phyloP scores from a whole-genome alignment of 352 stramenopile species.

The Phytopythium cucurbitacearum region DNA sequence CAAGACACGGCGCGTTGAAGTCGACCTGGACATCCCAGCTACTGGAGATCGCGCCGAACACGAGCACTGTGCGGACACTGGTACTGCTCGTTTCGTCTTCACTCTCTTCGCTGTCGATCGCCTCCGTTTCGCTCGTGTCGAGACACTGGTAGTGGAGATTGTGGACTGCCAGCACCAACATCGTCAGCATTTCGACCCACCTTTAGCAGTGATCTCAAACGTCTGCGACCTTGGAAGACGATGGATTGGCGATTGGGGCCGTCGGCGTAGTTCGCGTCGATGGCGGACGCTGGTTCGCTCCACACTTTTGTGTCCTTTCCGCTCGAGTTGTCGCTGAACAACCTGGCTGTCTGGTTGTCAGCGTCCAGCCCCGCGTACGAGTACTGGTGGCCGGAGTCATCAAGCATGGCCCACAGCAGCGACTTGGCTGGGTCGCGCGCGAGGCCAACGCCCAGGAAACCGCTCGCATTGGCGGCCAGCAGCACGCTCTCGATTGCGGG shows the following conservation, averaged over 20 bases:
- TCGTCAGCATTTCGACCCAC: too few relatives aligned
- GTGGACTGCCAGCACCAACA: slow-evolving; percentile 28
- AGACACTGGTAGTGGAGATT: slow-evolving; percentile 25
- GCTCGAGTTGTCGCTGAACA: too few relatives aligned
- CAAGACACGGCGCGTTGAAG: slow-evolving; percentile 53
- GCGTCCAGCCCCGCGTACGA: slow-evolving; percentile 19
- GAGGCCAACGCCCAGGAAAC: slow-evolving; percentile 57
- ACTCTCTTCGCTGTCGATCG: slow-evolving; percentile 11
- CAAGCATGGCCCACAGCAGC: slow-evolving; percentile 34
- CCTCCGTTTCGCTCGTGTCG: background rate
- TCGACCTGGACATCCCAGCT: slow-evolving; percentile 61
- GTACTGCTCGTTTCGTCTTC: background rate
- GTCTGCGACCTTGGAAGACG: too few relatives aligned
- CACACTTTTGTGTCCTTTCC: too few relatives aligned
- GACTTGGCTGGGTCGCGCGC: slow-evolving; percentile 25
- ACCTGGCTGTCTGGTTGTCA: slow-evolving; percentile 5
- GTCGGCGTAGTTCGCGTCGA: too few relatives aligned
- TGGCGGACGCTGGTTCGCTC: too few relatives aligned
- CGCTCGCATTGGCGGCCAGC: slow-evolving; percentile 31
- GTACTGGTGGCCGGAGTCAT: slow-evolving; percentile 12
- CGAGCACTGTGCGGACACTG: slow-evolving; percentile 5
- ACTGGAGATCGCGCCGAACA: slow-evolving; percentile 52
- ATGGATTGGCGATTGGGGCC: too few relatives aligned
- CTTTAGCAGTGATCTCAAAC: too few relatives aligned
- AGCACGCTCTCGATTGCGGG: slow-evolving; percentile 49